Evolutionary conservation across 176 grass and related monocot genomes (phyloP), one percentile per base, ranked within the genome.

Genomic region (Bolboschoenus planiculmis): DNA sequence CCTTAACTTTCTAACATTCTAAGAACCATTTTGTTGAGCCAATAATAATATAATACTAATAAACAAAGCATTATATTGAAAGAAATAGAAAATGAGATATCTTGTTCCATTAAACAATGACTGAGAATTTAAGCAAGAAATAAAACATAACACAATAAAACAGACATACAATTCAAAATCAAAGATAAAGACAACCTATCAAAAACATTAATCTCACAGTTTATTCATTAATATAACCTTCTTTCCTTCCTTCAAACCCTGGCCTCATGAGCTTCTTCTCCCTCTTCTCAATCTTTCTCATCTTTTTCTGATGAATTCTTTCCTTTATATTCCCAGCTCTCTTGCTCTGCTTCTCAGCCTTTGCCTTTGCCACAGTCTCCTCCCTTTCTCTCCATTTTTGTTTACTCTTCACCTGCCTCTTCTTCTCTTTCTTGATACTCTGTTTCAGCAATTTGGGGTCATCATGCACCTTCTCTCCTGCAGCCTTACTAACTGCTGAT

Each of bases 221-320:
- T 88, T 81, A 97, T 70, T 88, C 67, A 1, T 97, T 95, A 47
- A 98, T 87, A 70, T 98, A 93, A 48, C 92, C 92, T 61, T 93
- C 87, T 88, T 95, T 98, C 56, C 87, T 79, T 13, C 92, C 92
- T 78, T 98, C 96, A 85, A 95, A 98, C 3, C 96, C 92, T 5
- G 95, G 92, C 21, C 90, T 84, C 90, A 93, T 93, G 56, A 93
- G 90, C 70, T 98, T 98, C 85, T 95, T 95, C 89, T 98, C 92
- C 0, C 96, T 90, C 91, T 98, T 95, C 79, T 98, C 96, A 29
- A 98, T 93, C 63, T 87, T 88, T 66, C 87, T 82, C 79, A 88
- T 87, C 89, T 87, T 95, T 80, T 95, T 93, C 56, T 93, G 88
- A 7, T 99, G 79, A 79, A 92, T 90, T 74, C 90, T 91, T 34